Evolutionary conservation across 257 asterid species (phyloP).

Genomic region (Hygrophila difformis): DNA sequence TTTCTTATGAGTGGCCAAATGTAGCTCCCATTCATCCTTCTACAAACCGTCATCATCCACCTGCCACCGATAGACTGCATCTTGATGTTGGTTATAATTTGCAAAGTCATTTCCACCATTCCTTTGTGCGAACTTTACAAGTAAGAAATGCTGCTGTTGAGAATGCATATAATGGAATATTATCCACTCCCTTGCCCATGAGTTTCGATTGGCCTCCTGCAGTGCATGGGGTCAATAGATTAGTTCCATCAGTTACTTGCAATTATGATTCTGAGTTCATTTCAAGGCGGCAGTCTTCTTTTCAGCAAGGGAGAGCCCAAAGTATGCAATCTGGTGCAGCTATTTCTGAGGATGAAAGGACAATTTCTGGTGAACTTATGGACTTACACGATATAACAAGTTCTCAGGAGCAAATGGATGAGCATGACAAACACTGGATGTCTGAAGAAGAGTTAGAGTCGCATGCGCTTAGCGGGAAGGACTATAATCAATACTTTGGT

Average conservation of each 20-base stretch:
- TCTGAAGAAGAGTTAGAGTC: constrained; percentile 93
- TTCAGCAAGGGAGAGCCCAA: constrained; percentile 54
- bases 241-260: constrained; percentile 64
- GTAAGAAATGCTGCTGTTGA: constrained; percentile 69
- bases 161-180: constrained; percentile 49
- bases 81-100: constrained; percentile 93
- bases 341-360: constrained; percentile 74
- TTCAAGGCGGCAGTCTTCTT: constrained; percentile 67
- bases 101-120: constrained; percentile 76
- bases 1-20: constrained; percentile 95
- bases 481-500: constrained; percentile 88
- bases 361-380: constrained; percentile 50
- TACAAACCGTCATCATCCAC: constrained; percentile 58
- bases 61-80: constrained; percentile 94
- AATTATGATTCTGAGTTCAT: constrained; percentile 83
- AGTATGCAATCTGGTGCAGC: constrained; percentile 43
- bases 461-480: constrained; percentile 70
- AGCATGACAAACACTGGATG: constrained; percentile 82
- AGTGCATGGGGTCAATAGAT: constrained; percentile 60
- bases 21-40: constrained; percentile 55
- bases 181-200: constrained; percentile 65
- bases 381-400: constrained; percentile 55
- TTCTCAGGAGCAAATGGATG: constrained; percentile 70
- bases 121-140: constrained; percentile 61
- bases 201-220: constrained; percentile 90